Percentiles rank a stretch among this genome's conserved stretches.
Conservation (phyloP, 306 rosid genomes). For the Parietaria judaica region DNA sequence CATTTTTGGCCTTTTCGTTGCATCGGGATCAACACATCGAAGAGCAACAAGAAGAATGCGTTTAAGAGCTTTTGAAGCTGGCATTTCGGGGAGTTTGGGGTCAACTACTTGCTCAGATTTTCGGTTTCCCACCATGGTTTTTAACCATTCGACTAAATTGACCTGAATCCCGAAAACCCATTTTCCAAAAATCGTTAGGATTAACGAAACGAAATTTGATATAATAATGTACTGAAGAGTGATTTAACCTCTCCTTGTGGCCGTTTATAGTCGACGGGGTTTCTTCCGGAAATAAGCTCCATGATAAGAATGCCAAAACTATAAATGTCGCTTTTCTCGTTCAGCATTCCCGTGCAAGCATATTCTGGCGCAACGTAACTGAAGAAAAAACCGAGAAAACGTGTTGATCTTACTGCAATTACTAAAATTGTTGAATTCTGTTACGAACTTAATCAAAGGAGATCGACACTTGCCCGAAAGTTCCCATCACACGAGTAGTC, state of each 20-base stretch:
- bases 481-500: constrained; percentile 98
- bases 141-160: constrained; percentile 88
- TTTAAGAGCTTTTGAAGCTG: constrained; percentile 78
- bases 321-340: constrained; percentile 89
- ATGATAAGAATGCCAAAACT: constrained; percentile 94
- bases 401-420: neutral
- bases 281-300: constrained; percentile 87
- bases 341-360: constrained; percentile 97
- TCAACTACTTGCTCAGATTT: constrained; percentile 81
- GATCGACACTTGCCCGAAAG: constrained; percentile 76
- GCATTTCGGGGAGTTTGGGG: constrained; percentile 77
- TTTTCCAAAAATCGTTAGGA: constrained; percentile 17
- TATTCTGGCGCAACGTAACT: constrained; percentile 99
- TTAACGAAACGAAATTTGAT: neutral
- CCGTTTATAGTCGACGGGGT: constrained; percentile 83
- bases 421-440: neutral
- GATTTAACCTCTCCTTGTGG: constrained; percentile 85
- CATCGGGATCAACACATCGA: constrained; percentile 95
- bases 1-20: constrained; percentile 87
- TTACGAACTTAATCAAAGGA: neutral
- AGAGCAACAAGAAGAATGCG: constrained; percentile 86
- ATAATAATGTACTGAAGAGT: constrained; percentile 11
- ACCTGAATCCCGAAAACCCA: constrained; percentile 38
- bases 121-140: constrained; percentile 78
- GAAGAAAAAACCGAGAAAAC: constrained; percentile 12